phyloP scores from a whole-genome alignment of 306 rosid genomes.

The Cucumis sativus region DNA sequence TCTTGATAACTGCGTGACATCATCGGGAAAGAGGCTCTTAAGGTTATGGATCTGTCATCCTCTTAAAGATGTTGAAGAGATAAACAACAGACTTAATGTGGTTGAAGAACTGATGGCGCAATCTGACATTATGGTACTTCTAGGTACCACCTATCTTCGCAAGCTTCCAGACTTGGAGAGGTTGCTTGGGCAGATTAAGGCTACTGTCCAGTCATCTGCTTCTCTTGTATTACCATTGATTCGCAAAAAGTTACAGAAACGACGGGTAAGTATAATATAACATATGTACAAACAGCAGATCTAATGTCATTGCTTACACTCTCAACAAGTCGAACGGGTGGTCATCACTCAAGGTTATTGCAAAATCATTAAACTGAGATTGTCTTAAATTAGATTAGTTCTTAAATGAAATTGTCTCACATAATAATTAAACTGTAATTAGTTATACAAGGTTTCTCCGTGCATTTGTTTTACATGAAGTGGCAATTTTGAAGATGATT shows the following conservation, averaged over 20 bases:
- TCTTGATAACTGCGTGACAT: constrained; percentile 74
- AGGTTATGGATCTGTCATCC: constrained; percentile 96
- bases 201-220: constrained; percentile 55
- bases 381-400: too few species aligned
- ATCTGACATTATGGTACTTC: constrained; percentile 41
- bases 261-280: constrained; percentile 46
- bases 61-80: constrained; percentile 49
- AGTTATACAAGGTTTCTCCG: not conserved
- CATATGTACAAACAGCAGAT: not conserved
- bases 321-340: not conserved
- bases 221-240: constrained; percentile 50
- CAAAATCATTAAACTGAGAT: not conserved
- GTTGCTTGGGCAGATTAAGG: constrained; percentile 69
- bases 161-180: constrained; percentile 80
- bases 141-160: constrained; percentile 62
- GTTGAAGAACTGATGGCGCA: constrained; percentile 47
- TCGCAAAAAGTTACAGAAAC: constrained; percentile 65
- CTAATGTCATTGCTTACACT: not conserved
- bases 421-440: not conserved
- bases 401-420: not conserved
- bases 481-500: not conserved
- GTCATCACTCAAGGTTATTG: not conserved
- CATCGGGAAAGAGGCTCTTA: constrained; percentile 77
- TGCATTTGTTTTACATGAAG: not conserved
- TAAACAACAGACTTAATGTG: constrained; percentile 68